Evolutionary conservation across 1,284 basidiomycete genomes (phyloP).

Genomic region (Ganoderma meredithae): DNA sequence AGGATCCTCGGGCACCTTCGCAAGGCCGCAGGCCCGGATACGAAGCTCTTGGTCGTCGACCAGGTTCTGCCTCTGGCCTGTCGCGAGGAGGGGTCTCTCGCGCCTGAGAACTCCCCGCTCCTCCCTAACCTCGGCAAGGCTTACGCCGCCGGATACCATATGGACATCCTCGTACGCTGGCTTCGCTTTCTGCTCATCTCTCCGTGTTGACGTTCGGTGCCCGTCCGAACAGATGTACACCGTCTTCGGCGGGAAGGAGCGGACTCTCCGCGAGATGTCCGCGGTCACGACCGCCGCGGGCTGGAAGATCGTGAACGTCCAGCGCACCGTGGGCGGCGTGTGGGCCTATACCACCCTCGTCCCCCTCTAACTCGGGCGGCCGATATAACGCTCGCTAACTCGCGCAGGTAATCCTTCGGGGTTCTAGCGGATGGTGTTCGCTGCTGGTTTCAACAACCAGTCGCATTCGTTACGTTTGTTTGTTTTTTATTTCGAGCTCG

Average conservation of each 20-base stretch:
- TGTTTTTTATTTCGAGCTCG: neutral
- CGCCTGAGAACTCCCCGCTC: conserved; percentile 17
- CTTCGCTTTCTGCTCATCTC: conserved; percentile 21
- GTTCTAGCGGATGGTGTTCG: conserved; percentile 9
- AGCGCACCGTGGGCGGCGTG: conserved; percentile 44
- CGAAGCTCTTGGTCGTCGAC: conserved; percentile 71
- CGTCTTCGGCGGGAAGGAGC: conserved; percentile 68
- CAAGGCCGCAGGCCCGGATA: conserved; percentile 47
- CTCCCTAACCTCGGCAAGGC: conserved; percentile 17
- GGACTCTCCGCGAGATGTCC: conserved; percentile 66
- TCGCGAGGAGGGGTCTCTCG: conserved; percentile 20
- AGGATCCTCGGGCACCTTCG: conserved; percentile 46
- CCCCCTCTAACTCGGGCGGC: conserved; percentile 42
- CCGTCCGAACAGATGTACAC: conserved; percentile 61
- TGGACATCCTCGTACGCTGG: conserved; percentile 69
- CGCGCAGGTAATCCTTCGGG: neutral
- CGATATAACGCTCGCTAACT: neutral
- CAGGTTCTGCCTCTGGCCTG: conserved; percentile 27
- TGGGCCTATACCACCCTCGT: conserved; percentile 54
- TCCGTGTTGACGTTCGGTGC: neutral
- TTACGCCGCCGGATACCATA: conserved; percentile 16
- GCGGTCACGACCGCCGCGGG: conserved; percentile 61
- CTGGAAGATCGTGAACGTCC: conserved; percentile 66
- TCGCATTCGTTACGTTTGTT: neutral
- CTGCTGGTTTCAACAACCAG: conserved; percentile 8